These are phyloP conservation scores for Ambrosia trifida DNA, from an alignment of 129 eudicot genomes.

Conservation along the genomic window DNA sequence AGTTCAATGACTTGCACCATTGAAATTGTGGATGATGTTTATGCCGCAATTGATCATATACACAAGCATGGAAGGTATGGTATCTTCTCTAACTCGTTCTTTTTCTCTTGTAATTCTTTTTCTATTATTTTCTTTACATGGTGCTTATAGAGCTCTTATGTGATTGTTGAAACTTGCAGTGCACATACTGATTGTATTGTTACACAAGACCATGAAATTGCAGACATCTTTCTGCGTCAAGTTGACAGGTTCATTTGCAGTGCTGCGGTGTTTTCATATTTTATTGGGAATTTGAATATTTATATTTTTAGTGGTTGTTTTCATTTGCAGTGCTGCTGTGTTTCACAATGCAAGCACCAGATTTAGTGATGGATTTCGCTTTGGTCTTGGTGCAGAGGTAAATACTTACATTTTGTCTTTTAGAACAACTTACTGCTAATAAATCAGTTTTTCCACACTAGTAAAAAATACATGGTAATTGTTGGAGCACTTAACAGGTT, in stretches of 20 bases:
- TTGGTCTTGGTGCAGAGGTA: conserved; percentile 99
- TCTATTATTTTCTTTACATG: conserved; percentile 6
- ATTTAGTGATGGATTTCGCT: conserved; percentile 92
- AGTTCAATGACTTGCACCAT: conserved; percentile 86
- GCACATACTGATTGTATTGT: conserved; percentile 87
- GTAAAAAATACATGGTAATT: background rate
- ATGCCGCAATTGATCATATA: conserved; percentile 94
- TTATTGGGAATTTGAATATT: background rate
- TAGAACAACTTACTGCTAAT: background rate
- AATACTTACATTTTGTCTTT: background rate
- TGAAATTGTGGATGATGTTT: conserved; percentile 92
- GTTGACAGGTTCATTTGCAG: conserved; percentile 73
- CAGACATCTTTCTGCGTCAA: conserved; percentile 66
- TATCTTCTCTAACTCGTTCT: conserved; percentile 3
- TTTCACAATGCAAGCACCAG: conserved; percentile 96
- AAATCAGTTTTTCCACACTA: background rate
- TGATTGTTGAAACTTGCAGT: conserved; percentile 45
- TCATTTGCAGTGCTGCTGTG: conserved; percentile 86
- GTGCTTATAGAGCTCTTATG: conserved; percentile 14
- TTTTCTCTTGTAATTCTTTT: conserved; percentile 15
- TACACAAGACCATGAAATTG: conserved; percentile 71
- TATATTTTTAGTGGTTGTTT: background rate
- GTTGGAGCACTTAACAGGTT: conserved; percentile 51
- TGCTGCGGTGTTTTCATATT: background rate
- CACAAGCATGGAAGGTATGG: conserved; percentile 87